Conservation (phyloP, 306 rosid species). For the Vicia villosa region DNA sequence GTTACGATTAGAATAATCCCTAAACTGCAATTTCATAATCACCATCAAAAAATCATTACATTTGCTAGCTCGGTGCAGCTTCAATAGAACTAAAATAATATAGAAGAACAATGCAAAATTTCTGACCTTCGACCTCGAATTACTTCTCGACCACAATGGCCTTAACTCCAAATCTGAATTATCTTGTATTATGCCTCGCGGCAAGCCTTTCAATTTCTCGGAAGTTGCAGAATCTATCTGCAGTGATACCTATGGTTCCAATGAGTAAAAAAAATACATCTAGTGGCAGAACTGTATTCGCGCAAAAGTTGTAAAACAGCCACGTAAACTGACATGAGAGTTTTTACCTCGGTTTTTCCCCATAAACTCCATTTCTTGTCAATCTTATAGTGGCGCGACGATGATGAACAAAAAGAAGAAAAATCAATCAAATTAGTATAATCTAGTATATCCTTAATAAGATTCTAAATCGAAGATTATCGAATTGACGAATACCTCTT, state of each 20-base stretch:
- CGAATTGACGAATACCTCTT: slow-evolving; percentile 55
- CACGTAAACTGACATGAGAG: slow-evolving; percentile 19
- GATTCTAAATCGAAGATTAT: slow-evolving; percentile 8
- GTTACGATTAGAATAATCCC: slow-evolving; percentile 61
- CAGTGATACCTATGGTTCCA: slow-evolving; percentile 30
- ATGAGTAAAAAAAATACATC: slow-evolving; percentile 11
- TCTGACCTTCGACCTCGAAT: slow-evolving; percentile 71
- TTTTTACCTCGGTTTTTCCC: slow-evolving; percentile 56
- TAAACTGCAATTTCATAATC: slow-evolving; percentile 57
- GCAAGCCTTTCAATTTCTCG: slow-evolving; percentile 62
- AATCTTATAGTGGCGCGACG: slow-evolving; percentile 50
- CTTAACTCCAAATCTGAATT: slow-evolving; percentile 82
- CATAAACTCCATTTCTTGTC: slow-evolving; percentile 58
- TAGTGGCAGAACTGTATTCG: slow-evolving; percentile 19
- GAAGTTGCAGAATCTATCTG: slow-evolving; percentile 55
- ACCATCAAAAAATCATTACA: slow-evolving; percentile 30
- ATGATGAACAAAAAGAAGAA: slow-evolving; percentile 6
- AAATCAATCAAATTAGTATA: slow-evolving; percentile 25
- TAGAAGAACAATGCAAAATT: slow-evolving; percentile 29
- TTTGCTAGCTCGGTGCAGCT: slow-evolving; percentile 6
- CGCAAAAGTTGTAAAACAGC: slow-evolving; percentile 17
- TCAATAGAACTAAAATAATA: slow-evolving; percentile 20
- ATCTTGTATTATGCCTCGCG: slow-evolving; percentile 77
- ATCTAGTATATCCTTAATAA: slow-evolving; percentile 4
- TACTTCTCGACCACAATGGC: slow-evolving; percentile 79